Evolutionary conservation across 1,284 basidiomycete species (phyloP).

Genomic region (Wallemia mellicola): DNA sequence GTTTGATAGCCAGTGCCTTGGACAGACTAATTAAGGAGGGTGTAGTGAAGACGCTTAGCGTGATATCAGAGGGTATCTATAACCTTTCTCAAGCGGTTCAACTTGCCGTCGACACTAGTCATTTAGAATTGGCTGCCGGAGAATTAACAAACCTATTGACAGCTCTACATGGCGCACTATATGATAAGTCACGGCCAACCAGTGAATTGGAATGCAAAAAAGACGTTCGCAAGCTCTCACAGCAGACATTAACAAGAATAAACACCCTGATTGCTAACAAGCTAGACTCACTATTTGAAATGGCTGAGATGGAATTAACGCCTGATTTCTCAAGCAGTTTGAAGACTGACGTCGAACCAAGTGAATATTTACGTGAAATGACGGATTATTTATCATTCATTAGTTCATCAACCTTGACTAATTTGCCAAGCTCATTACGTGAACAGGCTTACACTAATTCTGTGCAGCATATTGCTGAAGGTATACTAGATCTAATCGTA

Average conservation of each 20-base stretch:
- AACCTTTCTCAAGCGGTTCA: constrained; percentile 84
- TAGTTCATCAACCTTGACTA: constrained; percentile 68
- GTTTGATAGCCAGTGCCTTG: constrained; percentile 29
- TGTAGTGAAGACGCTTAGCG: constrained; percentile 46
- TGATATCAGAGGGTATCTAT: constrained; percentile 33
- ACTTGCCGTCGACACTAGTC: constrained; percentile 73
- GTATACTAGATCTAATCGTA: constrained; percentile 55
- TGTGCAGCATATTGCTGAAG: constrained; percentile 51
- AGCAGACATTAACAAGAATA: constrained; percentile 30
- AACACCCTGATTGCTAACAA: constrained; percentile 60
- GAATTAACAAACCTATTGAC: constrained; percentile 70
- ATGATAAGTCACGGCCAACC: not conserved
- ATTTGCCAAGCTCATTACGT: constrained; percentile 40
- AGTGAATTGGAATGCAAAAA: constrained; percentile 2
- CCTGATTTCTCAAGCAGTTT: constrained; percentile 18
- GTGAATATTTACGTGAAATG: constrained; percentile 78
- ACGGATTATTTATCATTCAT: constrained; percentile 88
- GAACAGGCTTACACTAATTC: constrained; percentile 64
- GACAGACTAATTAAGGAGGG: constrained; percentile 55
- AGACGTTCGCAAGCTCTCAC: constrained; percentile 1
- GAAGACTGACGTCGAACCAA: constrained; percentile 35
- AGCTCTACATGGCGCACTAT: constrained; percentile 13
- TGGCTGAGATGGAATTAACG: constrained; percentile 83
- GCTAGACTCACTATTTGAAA: constrained; percentile 82
- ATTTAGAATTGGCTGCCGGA: constrained; percentile 57